Percentiles rank a stretch among this genome's conserved stretches.
Conservation (phyloP, 2,329 filamentous ascomycete genomes). For the Arthroderma sp. region DNA sequence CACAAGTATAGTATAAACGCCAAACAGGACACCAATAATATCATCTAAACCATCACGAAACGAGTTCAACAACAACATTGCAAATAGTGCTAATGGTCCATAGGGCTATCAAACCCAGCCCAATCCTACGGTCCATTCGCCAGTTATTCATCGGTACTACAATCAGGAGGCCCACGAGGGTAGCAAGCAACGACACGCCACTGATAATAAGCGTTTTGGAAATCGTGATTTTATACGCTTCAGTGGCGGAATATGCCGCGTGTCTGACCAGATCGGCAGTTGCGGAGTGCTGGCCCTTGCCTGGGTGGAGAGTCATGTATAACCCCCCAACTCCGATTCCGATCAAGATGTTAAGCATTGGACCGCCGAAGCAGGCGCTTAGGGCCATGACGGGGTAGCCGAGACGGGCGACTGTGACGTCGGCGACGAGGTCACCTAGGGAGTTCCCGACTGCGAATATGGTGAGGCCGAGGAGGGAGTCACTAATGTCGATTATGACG, state of each 20-base stretch:
- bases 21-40: too few relatives aligned
- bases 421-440: constrained; percentile 81
- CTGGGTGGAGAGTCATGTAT: constrained; percentile 74
- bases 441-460: constrained; percentile 96
- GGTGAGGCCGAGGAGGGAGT: constrained; percentile 86
- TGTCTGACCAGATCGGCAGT: constrained; percentile 30
- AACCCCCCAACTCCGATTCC: constrained; percentile 85
- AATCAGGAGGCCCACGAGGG: constrained; percentile 63
- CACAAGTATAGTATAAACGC: too few relatives aligned
- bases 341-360: constrained; percentile 92
- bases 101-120: constrained; percentile 62
- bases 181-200: constrained; percentile 68
- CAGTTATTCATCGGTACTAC: constrained; percentile 75
- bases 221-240: constrained; percentile 71
- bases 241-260: constrained; percentile 1
- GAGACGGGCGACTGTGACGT: constrained; percentile 84
- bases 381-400: constrained; percentile 94
- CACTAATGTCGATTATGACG: constrained; percentile 81
- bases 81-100: constrained; percentile 69
- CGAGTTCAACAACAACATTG: constrained; percentile 69
- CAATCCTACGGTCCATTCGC: constrained; percentile 71
- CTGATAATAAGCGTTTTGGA: constrained; percentile 75
- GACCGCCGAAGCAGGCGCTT: constrained; percentile 92
- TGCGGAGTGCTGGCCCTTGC: constrained; percentile 61
- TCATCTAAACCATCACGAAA: not conserved